These are phyloP conservation scores for Pulveroboletus frians DNA, from an alignment of 768 basidiomycete genomes.

Conservation along the genomic window DNA sequence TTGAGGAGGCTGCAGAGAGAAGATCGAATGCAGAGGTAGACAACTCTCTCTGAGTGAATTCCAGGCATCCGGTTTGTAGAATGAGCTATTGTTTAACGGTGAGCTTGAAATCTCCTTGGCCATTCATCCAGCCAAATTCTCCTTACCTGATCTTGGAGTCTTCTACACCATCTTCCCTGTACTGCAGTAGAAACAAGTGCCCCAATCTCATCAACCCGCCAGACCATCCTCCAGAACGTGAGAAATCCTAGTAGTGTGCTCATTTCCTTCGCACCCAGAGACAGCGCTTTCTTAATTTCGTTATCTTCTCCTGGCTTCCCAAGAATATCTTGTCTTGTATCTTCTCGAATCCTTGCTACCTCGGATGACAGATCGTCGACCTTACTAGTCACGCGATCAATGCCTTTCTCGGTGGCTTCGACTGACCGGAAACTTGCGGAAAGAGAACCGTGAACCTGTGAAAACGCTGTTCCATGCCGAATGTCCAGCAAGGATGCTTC, in stretches of 20 bases:
- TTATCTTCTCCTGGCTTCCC: constrained; percentile 23
- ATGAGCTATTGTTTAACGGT: constrained; percentile 42
- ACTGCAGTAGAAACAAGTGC: constrained; percentile 30
- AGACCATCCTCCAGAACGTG: constrained; percentile 37
- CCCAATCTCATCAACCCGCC: constrained; percentile 39
- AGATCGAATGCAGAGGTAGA: constrained; percentile 39
- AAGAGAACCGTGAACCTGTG: constrained; percentile 39
- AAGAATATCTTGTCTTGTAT: constrained; percentile 36
- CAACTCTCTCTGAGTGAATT: constrained; percentile 41
- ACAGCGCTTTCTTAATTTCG: constrained; percentile 27
- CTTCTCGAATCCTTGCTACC: constrained; percentile 37
- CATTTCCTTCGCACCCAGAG: constrained; percentile 27
- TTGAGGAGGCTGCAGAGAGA: constrained; percentile 30
- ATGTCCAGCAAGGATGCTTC: constrained; percentile 21
- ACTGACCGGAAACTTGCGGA: constrained; percentile 34
- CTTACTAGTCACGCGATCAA: constrained; percentile 34
- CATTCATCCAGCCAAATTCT: not conserved
- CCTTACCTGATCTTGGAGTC: constrained; percentile 47
- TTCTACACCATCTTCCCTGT: constrained; percentile 36
- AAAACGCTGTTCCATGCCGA: constrained; percentile 35
- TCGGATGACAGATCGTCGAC: constrained; percentile 34
- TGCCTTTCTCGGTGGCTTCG: constrained; percentile 24
- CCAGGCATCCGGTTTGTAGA: constrained; percentile 57
- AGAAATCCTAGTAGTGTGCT: constrained; percentile 28
- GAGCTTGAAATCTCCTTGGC: not conserved